Evolutionary conservation across 495 filamentous ascomycete genomes (phyloP).

Genomic region (Talaromyces ruber): DNA sequence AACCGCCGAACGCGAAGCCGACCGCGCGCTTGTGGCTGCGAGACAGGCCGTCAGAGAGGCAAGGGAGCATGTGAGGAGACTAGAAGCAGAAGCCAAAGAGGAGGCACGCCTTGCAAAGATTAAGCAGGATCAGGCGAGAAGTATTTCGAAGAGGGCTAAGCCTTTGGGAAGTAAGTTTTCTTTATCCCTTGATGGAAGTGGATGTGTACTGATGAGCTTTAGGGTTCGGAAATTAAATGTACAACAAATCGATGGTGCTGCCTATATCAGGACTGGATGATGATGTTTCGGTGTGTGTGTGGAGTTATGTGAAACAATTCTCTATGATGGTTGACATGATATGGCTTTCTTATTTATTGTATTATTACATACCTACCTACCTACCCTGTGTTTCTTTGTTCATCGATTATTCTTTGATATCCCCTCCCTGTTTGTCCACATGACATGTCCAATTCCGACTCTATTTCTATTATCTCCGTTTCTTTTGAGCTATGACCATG

Average conservation of each 20-base stretch:
- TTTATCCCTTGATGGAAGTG: not conserved
- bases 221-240: not conserved
- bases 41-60: constrained; percentile 50
- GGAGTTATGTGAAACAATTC: too few relatives aligned
- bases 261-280: too few relatives aligned
- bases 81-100: constrained; percentile 57
- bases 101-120: constrained; percentile 54
- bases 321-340: too few relatives aligned
- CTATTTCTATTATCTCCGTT: too few relatives aligned
- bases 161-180: constrained; percentile 51
- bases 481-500: too few relatives aligned
- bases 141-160: constrained; percentile 57
- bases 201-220: not conserved
- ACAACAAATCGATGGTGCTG: too few relatives aligned
- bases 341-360: too few relatives aligned
- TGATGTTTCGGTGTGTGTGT: too few relatives aligned
- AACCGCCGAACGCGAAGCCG: constrained; percentile 51
- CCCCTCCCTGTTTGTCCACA: not conserved
- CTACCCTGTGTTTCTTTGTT: too few relatives aligned
- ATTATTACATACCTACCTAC: too few relatives aligned
- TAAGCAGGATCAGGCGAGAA: constrained; percentile 55
- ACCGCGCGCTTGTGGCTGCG: constrained; percentile 48
- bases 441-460: not conserved
- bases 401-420: too few relatives aligned
- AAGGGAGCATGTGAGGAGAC: constrained; percentile 49